phyloP scores from a whole-genome alignment of 495 filamentous ascomycete species.

The Pseudoneurospora amorphoporcata region DNA sequence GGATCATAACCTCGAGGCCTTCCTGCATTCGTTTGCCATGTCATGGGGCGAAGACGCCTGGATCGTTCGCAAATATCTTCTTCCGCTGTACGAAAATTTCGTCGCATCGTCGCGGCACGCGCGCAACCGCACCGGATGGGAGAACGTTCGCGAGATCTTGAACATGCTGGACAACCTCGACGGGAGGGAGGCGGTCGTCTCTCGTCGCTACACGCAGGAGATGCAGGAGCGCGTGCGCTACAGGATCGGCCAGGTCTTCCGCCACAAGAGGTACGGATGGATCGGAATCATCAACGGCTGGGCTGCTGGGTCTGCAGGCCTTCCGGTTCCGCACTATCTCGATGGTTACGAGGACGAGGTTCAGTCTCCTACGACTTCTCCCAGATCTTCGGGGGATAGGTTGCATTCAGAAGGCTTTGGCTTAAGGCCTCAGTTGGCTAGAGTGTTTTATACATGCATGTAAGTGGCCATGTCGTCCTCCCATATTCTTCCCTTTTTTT shows the following conservation, averaged over 20 bases:
- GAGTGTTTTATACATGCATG: conserved; percentile 80
- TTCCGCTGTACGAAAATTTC: conserved; percentile 43
- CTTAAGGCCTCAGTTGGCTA: conserved; percentile 32
- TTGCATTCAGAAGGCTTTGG: neutral
- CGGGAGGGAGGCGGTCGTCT: conserved; percentile 45
- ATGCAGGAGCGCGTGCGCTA: conserved; percentile 44
- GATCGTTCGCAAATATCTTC: conserved; percentile 54
- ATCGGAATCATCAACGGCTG: conserved; percentile 77
- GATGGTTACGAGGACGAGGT: conserved; percentile 32
- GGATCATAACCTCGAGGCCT: conserved; percentile 42
- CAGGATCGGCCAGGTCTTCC: conserved; percentile 75
- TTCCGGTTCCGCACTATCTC: conserved; percentile 26
- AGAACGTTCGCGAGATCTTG: conserved; percentile 35
- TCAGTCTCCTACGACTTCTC: conserved; percentile 43
- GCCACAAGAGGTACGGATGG: conserved; percentile 72
- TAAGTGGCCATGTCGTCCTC: conserved; percentile 35
- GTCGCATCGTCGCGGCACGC: conserved; percentile 8
- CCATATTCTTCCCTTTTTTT: neutral
- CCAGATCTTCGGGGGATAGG: conserved; percentile 31
- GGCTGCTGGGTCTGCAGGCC: conserved; percentile 40
- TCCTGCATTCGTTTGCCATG: conserved; percentile 56
- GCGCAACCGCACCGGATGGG: conserved; percentile 9
- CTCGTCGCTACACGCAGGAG: conserved; percentile 32
- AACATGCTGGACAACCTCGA: conserved; percentile 52
- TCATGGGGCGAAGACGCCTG: conserved; percentile 60